These are phyloP conservation scores for Durotheca rogersii DNA, from an alignment of 495 filamentous ascomycete genomes.

Conservation along the genomic window DNA sequence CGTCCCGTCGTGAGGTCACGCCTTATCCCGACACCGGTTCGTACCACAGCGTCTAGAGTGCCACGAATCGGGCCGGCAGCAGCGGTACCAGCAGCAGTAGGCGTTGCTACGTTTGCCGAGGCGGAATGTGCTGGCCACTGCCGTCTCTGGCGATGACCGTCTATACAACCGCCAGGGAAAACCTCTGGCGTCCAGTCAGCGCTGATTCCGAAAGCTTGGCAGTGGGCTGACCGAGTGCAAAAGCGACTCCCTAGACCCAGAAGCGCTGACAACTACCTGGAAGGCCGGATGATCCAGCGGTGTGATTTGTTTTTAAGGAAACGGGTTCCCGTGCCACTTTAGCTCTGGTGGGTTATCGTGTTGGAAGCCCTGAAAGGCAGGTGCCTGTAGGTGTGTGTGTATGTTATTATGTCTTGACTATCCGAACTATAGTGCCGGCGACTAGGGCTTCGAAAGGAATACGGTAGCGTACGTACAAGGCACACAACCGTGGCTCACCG, in stretches of 20 bases:
- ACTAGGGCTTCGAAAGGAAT: background rate
- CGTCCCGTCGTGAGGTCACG: too few relatives aligned
- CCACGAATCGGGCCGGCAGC: constrained; percentile 19
- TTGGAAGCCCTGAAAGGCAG: background rate
- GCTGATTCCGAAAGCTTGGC: constrained; percentile 1
- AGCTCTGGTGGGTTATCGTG: background rate
- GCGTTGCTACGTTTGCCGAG: constrained; percentile 20
- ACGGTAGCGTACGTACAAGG: background rate
- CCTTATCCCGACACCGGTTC: background rate
- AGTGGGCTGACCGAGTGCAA: constrained; percentile 1
- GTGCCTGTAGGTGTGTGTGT: too few relatives aligned
- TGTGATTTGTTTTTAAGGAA: constrained; percentile 1
- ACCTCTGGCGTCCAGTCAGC: constrained; percentile 5
- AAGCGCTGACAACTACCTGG: constrained; percentile 5
- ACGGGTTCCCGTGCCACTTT: constrained; percentile 2
- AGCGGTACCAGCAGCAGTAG: too few relatives aligned
- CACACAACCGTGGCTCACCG: constrained; percentile 9
- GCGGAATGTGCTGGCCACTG: constrained; percentile 5
- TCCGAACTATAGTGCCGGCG: background rate
- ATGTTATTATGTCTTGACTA: constrained; percentile 3
- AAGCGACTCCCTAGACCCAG: constrained; percentile 6
- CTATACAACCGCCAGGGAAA: constrained; percentile 6
- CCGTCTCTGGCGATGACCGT: constrained; percentile 6
- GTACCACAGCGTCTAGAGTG: constrained; percentile 11
- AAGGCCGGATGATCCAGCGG: constrained; percentile 1